Base-by-base conservation (phyloP, 2,329 filamentous ascomycete species). In the Paramyrothecium sp. region DNA sequence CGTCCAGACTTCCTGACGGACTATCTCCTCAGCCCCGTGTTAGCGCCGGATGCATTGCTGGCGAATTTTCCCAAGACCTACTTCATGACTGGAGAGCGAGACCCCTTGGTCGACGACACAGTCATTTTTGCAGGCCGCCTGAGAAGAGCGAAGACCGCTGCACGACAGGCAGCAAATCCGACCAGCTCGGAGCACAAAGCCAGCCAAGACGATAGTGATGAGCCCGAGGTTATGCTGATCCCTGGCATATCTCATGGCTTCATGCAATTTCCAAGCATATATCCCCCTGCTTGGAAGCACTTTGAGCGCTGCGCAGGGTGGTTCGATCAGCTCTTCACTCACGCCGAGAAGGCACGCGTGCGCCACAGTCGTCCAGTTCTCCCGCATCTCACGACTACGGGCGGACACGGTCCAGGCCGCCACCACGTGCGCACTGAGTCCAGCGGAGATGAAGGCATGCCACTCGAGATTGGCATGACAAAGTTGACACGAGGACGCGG, bases 81-180 rank as follows among this genome's bases (percentile, higher is more conserved):
- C 71, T 92, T 99, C 66, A 78, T 98, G 54, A 98, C 95, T 0
- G 95, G 95, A 53, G 95, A 99, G 75, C 89, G 94, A 30, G 95
- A 99, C 69, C 95, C 95, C 0, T 78, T 99, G 0, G 95, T 98
- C 0, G 95, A 99, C 69, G 95, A 99, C 71, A 99, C 95, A 0
- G 92, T 97, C 51, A 93, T 99, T 60, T 97, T 99, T 67, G 93
- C 95, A 0, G 95, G 94, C 0, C 81, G 94, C 0, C 74, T 99
- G n/a, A 82, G 92, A 7, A 86, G 93, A 60, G 91, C 92, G 2
- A 96, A 88, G 68, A 83, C 85, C 20, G 81, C 81, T 0, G 76
- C 71, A 60, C 54, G 50, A 55, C 58, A 33, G 59, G 51, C 20
- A 58, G 48, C 10, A n/a, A 50, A 3, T 48, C 56, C 21, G 60